Evolutionary conservation across 2,329 filamentous ascomycete species (phyloP), one percentile per base, ranked within the genome.

Genomic region (Hymenoscyphus albidus): DNA sequence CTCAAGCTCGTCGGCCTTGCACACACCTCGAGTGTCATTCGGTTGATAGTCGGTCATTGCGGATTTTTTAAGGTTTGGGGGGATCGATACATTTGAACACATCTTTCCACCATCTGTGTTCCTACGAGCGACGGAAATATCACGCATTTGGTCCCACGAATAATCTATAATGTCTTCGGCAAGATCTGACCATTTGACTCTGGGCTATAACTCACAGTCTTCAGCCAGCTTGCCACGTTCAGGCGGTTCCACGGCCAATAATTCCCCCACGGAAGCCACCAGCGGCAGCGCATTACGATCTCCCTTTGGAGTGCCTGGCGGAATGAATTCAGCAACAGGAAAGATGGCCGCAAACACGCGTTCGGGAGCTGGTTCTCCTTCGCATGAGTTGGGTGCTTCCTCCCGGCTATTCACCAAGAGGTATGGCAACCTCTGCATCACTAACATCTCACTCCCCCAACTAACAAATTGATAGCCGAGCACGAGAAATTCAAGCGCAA

Each of bases 401-500:
- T 80, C 83, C 76, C 85, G 94, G 73, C 82, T 98, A 66, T 97
- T 91, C 79, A 93, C 93, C 68, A 98, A 98, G 82, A 88, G 95
- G 93, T 97, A 85, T 75, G 88, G 80, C 69, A 10, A 39, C 7
- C 5, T n/a, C 18, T 1, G 18, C 44, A 27, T 51, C 5, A 51
- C 4, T 4, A 18, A 27, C 14, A 35, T 14, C 31, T 40, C 58
- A 40, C 58, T 51, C 5, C 4, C 44, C 44, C 44, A 62, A 42
- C 66, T 71, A 64, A 69, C 16, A 14, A 13, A 60, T 63, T 65
- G 3, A 31, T 64, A 59, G 64, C 73, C 97, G 94, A 76, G 93
- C 95, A 70, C 87, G 95, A 77, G 95, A 99, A 78, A 97, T 98
- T 68, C 94, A 98, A 80, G 93, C 93, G 62, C 93, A 97, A 80